Percentiles rank a stretch among this genome's conserved stretches.
phyloP scores from a whole-genome alignment of 768 basidiomycete genomes.

The Lactarius sanguifluus region DNA sequence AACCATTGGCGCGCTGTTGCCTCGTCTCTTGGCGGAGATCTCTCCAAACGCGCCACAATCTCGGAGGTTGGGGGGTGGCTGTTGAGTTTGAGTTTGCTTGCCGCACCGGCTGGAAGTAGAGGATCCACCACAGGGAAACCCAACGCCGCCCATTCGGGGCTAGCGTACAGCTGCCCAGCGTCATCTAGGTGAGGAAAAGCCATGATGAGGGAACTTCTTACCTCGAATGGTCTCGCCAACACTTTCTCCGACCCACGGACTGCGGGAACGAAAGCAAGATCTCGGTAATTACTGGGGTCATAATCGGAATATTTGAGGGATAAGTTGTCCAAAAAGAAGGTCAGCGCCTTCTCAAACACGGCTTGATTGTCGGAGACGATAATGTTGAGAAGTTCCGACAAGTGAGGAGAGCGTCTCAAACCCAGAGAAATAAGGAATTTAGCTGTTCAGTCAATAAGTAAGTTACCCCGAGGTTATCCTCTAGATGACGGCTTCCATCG shows the following conservation, averaged over 20 bases:
- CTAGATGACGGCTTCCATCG: constrained; percentile 71
- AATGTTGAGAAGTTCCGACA: constrained; percentile 63
- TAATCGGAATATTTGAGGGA: constrained; percentile 59
- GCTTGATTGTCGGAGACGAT: constrained; percentile 57
- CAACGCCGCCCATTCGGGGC: constrained; percentile 64
- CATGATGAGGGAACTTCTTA: constrained; percentile 35
- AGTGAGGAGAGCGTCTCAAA: constrained; percentile 63
- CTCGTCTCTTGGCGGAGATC: constrained; percentile 56
- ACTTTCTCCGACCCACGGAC: constrained; percentile 49
- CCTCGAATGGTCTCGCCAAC: constrained; percentile 66
- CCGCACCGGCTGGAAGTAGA: constrained; percentile 49
- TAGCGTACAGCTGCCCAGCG: constrained; percentile 64
- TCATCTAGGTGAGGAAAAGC: not conserved
- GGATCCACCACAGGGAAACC: constrained; percentile 73
- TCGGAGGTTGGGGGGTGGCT: constrained; percentile 65
- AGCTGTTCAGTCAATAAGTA: constrained; percentile 46
- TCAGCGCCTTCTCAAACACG: constrained; percentile 62
- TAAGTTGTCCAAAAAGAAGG: constrained; percentile 80
- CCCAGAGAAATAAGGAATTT: constrained; percentile 77
- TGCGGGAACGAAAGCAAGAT: constrained; percentile 80
- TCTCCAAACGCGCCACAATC: constrained; percentile 58
- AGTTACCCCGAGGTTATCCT: not conserved
- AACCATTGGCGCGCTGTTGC: constrained; percentile 65
- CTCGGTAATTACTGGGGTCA: constrained; percentile 50
- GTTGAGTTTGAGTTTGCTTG: constrained; percentile 63